Evolutionary conservation across 192 early-diverging fungal species (phyloP).

Genomic region (Umbelopsis vinacea): DNA sequence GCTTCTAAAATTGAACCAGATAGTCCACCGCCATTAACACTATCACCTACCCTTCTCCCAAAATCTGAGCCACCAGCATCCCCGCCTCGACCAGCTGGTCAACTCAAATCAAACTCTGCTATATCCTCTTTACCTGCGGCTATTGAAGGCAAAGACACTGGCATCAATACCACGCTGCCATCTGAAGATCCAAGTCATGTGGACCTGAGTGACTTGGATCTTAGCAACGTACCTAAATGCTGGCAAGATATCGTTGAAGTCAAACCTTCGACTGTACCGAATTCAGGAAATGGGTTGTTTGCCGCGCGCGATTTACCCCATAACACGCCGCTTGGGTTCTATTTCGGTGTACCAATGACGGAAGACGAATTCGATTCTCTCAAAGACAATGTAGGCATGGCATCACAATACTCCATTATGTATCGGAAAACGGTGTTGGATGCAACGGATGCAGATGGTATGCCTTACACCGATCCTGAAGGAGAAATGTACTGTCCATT

Average conservation of each 20-base stretch:
- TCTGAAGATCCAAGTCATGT: slow-evolving; percentile 6
- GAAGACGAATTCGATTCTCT: slow-evolving; percentile 92
- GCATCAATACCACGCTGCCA: neutral
- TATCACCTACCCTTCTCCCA: neutral
- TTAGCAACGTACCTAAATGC: slow-evolving; percentile 55
- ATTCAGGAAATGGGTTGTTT: slow-evolving; percentile 79
- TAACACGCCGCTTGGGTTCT: slow-evolving; percentile 83
- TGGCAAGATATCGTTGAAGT: slow-evolving; percentile 70
- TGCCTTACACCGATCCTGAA: slow-evolving; percentile 71
- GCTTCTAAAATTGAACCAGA: slow-evolving; percentile 20
- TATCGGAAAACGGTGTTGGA: slow-evolving; percentile 91
- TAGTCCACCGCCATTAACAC: neutral
- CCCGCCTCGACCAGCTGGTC: slow-evolving; percentile 8
- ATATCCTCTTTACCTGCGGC: neutral
- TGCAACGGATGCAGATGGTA: slow-evolving; percentile 82
- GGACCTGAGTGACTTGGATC: slow-evolving; percentile 47
- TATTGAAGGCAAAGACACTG: slow-evolving; percentile 31
- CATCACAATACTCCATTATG: slow-evolving; percentile 89
- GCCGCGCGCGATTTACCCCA: slow-evolving; percentile 72
- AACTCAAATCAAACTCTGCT: neutral
- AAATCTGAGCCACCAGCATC: neutral
- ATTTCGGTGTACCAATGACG: slow-evolving; percentile 96
- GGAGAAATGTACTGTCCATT: slow-evolving; percentile 80
- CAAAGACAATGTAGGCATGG: slow-evolving; percentile 78
- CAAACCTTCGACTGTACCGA: slow-evolving; percentile 60